phyloP scores from a whole-genome alignment of 2,329 filamentous ascomycete genomes.

The Chaetomiaceae sp. region DNA sequence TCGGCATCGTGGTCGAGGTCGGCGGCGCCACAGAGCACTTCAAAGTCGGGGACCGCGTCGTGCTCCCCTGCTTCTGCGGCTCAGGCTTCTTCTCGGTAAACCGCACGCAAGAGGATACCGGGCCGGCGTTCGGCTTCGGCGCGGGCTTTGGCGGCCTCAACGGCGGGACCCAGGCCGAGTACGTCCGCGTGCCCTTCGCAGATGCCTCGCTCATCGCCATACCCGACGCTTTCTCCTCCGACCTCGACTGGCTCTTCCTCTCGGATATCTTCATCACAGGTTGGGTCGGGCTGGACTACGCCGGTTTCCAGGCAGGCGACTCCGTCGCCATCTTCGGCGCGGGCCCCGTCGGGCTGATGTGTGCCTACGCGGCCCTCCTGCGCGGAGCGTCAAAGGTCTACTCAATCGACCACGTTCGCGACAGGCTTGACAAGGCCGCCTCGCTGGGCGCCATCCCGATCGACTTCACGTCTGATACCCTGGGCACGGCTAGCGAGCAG shows the following conservation, averaged over 20 bases:
- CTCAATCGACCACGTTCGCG: background rate
- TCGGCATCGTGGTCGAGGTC: conserved; percentile 1
- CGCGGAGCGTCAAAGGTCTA: conserved; percentile 3
- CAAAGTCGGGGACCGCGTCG: background rate
- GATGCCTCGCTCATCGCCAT: conserved; percentile 1
- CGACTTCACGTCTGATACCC: background rate
- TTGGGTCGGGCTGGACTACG: background rate
- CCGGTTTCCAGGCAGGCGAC: background rate
- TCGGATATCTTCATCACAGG: conserved; percentile 1
- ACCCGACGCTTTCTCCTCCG: background rate
- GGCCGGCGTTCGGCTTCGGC: background rate
- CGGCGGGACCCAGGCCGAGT: background rate
- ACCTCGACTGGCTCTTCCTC: conserved; percentile 1
- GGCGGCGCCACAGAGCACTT: background rate
- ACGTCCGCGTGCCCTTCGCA: background rate
- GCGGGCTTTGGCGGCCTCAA: background rate
- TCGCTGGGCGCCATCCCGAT: background rate
- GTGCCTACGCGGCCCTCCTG: background rate
- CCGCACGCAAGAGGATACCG: background rate
- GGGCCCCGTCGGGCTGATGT: background rate
- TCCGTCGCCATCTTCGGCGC: conserved; percentile 2
- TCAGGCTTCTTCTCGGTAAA: background rate
- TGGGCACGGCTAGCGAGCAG: conserved; percentile 2
- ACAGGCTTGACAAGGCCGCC: background rate
- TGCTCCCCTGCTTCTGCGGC: background rate